phyloP scores from a whole-genome alignment of 179 eudicot genomes.

The Sideroxylon spinosum region DNA sequence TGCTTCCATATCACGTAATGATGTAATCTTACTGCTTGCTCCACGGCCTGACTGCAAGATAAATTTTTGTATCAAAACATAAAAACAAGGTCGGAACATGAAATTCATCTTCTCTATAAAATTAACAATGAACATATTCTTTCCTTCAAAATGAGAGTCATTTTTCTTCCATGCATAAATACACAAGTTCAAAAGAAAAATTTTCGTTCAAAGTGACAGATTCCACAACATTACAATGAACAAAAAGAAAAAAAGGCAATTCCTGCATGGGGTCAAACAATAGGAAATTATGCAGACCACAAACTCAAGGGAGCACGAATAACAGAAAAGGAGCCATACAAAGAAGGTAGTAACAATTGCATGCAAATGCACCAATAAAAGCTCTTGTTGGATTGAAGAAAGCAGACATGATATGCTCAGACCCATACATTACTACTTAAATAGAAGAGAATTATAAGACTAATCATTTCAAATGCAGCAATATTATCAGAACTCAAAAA shows the following conservation, averaged over 20 bases:
- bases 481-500: constrained; percentile 12
- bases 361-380: constrained; percentile 5
- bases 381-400: not conserved
- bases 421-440: not conserved
- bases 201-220: not conserved
- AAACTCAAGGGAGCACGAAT: not conserved
- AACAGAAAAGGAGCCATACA: not conserved
- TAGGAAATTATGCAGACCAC: not conserved
- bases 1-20: constrained; percentile 27
- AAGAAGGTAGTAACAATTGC: not conserved
- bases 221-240: not conserved
- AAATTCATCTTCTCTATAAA: no score
- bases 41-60: constrained; percentile 52
- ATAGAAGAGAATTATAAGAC: not conserved
- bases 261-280: constrained; percentile 7
- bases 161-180: not conserved
- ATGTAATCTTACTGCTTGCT: constrained; percentile 28
- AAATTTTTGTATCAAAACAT: constrained; percentile 6
- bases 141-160: not conserved
- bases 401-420: not conserved
- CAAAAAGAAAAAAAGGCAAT: not conserved
- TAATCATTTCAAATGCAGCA: not conserved
- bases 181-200: not conserved
- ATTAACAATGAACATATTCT: no score
- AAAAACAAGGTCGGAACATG: not conserved